Evolutionary conservation across 2,329 filamentous ascomycete genomes (phyloP), one percentile per base, ranked within the genome.

Genomic region (Lachnellula cervina): DNA sequence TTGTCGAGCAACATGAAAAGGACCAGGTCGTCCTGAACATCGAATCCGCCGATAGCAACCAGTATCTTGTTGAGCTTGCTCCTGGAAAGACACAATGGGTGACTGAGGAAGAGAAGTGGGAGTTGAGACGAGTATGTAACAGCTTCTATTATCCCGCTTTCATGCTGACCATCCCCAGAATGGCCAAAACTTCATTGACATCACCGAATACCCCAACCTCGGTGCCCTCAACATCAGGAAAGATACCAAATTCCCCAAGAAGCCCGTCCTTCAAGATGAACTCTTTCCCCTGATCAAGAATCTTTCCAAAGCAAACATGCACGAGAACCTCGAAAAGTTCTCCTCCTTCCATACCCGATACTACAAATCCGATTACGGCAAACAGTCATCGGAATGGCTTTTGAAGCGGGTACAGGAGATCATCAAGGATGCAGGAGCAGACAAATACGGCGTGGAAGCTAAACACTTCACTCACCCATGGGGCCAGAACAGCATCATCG

Each of bases 21-120:
- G 73, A 82, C 64, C 76, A 76, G 60, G 73, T 82, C 59, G 72
- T 79, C 56, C 74, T 83, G 55, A 73, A 70, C 23, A 60, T 68
- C 17, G 50, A 67, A 14, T 66, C 61, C 57, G 63, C 72, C 59
- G 59, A 69, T 2, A 59, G 67, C 38, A 81, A 87, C 66, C 78
- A 78, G 64, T 94, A 81, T 71, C 79, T 96, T 47, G 85, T 99
- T 61, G 92, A 97, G 76, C 79, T 94, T 25, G 81, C 83, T n/a
- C 90, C 90, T 3, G 90, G 89, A 54, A 80, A 93, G 70, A 92
- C 86, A 23, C 77, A 81, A 78, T 94, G 89, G 88, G 87, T 97
- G 34, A 95, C 90, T 0, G 93, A 97, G 67, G 89, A 96, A 37
- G 86, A 97, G 76, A 99, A 97, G 74, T 97, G 93, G 91, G 85